These are phyloP conservation scores for Emergomyces pasteurianus DNA, from an alignment of 2,329 filamentous ascomycete species.

Conservation along the genomic window DNA sequence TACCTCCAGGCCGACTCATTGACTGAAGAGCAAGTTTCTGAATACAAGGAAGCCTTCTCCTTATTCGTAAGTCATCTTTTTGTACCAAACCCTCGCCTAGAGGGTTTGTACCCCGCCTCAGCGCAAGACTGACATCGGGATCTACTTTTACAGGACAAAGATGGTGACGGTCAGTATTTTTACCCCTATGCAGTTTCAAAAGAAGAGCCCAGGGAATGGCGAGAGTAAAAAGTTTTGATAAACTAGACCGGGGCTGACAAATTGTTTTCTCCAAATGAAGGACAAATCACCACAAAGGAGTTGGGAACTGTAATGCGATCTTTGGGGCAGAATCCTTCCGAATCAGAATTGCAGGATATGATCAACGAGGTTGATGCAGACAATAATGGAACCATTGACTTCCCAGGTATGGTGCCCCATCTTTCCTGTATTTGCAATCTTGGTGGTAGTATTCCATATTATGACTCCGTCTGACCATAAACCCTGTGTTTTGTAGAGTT, in stretches of 20 bases:
- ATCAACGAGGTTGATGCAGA: constrained; percentile 89
- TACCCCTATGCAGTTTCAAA: neutral
- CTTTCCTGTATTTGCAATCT: neutral
- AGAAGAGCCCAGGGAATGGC: neutral
- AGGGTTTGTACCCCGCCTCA: neutral
- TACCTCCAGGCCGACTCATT: constrained; percentile 76
- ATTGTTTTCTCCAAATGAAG: constrained; percentile 33
- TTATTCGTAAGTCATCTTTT: constrained; percentile 73
- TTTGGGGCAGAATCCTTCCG: constrained; percentile 77
- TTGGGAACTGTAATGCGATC: constrained; percentile 84
- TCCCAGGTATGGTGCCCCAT: constrained; percentile 53
- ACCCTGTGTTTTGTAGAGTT: constrained; percentile 48
- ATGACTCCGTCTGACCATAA: constrained; percentile 6
- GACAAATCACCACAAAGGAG: constrained; percentile 87
- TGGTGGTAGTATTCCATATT: neutral
- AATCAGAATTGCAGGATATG: constrained; percentile 86
- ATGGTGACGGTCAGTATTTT: constrained; percentile 68
- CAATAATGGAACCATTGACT: constrained; percentile 88
- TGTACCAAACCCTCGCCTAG: neutral
- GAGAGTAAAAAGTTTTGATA: neutral
- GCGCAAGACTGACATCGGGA: constrained; percentile 16
- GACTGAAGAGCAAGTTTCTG: constrained; percentile 99
- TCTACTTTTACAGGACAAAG: constrained; percentile 57
- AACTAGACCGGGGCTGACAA: neutral
- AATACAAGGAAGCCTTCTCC: constrained; percentile 99